These are phyloP conservation scores for Ganoderma lucidum DNA, from an alignment of 1,284 basidiomycete genomes.

Conservation along the genomic window DNA sequence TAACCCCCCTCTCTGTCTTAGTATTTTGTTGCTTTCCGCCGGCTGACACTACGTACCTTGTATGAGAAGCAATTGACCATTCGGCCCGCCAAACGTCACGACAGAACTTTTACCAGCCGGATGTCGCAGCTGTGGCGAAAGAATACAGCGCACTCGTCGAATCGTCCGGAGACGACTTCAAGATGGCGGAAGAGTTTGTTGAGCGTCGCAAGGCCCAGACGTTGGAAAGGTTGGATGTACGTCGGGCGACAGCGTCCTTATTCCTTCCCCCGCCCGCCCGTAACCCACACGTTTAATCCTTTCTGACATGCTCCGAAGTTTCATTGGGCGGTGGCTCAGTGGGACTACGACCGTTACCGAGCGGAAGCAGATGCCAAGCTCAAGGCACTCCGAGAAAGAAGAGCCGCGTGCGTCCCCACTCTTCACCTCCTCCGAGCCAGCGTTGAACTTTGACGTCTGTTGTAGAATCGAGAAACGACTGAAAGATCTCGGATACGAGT, in stretches of 20 bases:
- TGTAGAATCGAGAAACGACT: conserved; percentile 6
- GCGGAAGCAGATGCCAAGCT: background rate
- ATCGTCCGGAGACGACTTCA: background rate
- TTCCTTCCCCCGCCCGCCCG: background rate
- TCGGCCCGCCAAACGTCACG: background rate
- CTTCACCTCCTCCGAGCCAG: background rate
- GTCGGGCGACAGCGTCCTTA: background rate
- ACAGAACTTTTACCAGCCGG: conserved; percentile 7
- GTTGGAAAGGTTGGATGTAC: background rate
- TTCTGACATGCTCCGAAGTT: background rate
- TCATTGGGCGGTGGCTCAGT: background rate
- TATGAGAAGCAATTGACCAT: background rate
- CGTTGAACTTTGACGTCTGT: background rate
- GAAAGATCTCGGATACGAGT: conserved; percentile 6
- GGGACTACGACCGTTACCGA: background rate
- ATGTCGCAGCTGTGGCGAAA: background rate
- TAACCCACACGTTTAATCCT: background rate
- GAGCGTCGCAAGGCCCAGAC: background rate
- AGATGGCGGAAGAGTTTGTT: background rate
- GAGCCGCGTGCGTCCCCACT: background rate
- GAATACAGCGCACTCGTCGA: background rate
- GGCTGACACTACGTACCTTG: background rate
- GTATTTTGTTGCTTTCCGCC: too few relatives aligned
- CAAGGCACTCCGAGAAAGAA: background rate
- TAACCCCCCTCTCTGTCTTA: background rate